phyloP scores from a whole-genome alignment of 495 filamentous ascomycete species.

The Podospora fimiseda region DNA sequence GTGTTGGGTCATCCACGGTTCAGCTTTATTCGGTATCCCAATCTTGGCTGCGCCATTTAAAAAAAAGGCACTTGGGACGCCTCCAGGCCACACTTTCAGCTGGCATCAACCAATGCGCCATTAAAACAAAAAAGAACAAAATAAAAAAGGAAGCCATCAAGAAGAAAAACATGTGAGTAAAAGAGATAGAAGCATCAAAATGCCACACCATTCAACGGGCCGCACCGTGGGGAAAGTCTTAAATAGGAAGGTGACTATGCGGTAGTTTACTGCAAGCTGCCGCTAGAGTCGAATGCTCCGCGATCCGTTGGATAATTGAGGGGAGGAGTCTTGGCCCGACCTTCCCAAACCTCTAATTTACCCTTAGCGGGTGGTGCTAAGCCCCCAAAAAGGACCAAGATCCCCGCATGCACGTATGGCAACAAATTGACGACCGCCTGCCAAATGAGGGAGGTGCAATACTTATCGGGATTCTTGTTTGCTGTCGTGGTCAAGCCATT shows the following conservation, averaged over 20 bases:
- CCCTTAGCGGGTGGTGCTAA: not conserved
- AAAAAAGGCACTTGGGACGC: not conserved
- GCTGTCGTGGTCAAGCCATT: too few species aligned
- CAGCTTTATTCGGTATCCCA: too few species aligned
- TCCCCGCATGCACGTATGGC: not conserved
- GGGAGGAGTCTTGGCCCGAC: slow-evolving; percentile 1
- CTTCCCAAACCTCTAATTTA: not conserved
- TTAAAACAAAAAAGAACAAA: not conserved
- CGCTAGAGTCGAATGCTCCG: not conserved
- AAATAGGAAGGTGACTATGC: not conserved
- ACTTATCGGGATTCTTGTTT: not conserved
- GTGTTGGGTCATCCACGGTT: too few species aligned
- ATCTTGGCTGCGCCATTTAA: too few species aligned
- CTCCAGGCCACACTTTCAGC: not conserved
- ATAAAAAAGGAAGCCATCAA: not conserved
- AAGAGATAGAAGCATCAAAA: not conserved
- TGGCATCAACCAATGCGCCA: not conserved
- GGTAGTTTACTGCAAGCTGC: not conserved
- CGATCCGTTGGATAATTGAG: not conserved
- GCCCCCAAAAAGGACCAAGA: too few species aligned
- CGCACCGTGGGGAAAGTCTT: not conserved
- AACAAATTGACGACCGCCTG: not conserved
- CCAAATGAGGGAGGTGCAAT: not conserved
- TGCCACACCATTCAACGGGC: not conserved
- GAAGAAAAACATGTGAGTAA: not conserved